Conservation (phyloP, 768 basidiomycete species). For the Boletales sp. region DNA sequence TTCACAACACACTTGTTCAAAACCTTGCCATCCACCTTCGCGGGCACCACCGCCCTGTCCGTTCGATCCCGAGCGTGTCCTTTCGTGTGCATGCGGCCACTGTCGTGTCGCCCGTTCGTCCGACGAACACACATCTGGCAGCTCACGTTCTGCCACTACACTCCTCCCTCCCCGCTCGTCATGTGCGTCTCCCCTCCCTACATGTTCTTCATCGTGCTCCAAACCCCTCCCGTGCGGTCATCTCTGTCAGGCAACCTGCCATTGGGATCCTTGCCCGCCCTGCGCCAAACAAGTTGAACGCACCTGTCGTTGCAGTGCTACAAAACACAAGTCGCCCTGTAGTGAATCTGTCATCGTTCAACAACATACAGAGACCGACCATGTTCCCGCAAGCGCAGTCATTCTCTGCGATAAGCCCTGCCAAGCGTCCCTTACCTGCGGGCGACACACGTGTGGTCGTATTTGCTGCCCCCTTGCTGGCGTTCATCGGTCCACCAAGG, state of each 20-base stretch:
- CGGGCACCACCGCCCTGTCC: constrained; percentile 61
- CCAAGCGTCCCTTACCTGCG: constrained; percentile 73
- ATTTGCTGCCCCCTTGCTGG: constrained; percentile 87
- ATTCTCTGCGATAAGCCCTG: constrained; percentile 82
- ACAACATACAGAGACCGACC: constrained; percentile 16
- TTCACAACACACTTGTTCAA: constrained; percentile 67
- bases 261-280: constrained; percentile 75
- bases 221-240: constrained; percentile 74
- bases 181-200: constrained; percentile 79
- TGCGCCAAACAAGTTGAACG: constrained; percentile 67
- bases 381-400: constrained; percentile 49
- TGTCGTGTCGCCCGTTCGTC: constrained; percentile 37
- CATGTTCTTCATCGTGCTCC: constrained; percentile 66
- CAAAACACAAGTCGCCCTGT: constrained; percentile 53
- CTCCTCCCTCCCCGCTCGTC: constrained; percentile 40
- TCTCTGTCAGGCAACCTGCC: constrained; percentile 65
- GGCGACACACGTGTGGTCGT: constrained; percentile 80
- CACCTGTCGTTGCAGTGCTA: constrained; percentile 85
- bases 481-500: constrained; percentile 55
- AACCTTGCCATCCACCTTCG: constrained; percentile 76
- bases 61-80: constrained; percentile 60
- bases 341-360: constrained; percentile 14
- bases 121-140: constrained; percentile 12
- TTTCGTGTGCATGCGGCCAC: constrained; percentile 82
- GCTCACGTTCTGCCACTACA: neutral